Evolutionary conservation across 2,329 filamentous ascomycete genomes (phyloP), one percentile per base, ranked within the genome.

Genomic region (Cladosporium sphaerospermum): DNA sequence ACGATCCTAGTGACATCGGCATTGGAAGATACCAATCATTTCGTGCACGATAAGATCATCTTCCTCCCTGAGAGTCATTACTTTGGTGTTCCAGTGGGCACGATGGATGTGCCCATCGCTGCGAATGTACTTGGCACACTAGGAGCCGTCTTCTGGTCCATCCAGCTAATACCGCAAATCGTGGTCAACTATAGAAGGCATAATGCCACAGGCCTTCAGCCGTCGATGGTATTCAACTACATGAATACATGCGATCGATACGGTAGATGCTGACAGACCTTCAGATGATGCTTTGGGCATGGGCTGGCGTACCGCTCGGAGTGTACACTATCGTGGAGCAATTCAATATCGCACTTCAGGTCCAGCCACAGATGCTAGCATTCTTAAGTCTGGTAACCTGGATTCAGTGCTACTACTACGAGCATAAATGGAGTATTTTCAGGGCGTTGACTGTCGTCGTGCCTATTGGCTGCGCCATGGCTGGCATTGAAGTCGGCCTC

Each of bases 81-180:
- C 7, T 28, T 5, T 28, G 13, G 16, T 39, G 4, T n/a, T 14
- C 2, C 36, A n/a, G 8, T n/a, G n/a, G 10, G 23, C 4, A 14
- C 4, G 6, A 83, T 84, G 80, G 73, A 82, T 54, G 63, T 77
- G 2, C 78, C 79, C 1, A 64, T 75, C 1, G 79, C 78, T 2
- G 78, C 81, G 2, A 83, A 83, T 60, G 71, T 78, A 0, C 74
- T 84, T 2, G 82, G 82, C 0, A 83, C 78, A 0, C 62, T 81
- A 0, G 82, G 82, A 9, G 81, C 81, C 34, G 67, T 81, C 11
- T 86, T 82, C 64, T 86, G 83, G 84, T 85, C 81, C 14, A 71
- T 85, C n/a, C 62, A 87, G 77, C 73, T 88, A 23, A 78, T 88
- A 23, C 84, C 85, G 0, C 85, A 88, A 64, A 86, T 88, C 45